A percentile compares a stretch with the other conserved stretches of the same genome.
Conservation (phyloP, 2,329 filamentous ascomycete genomes). For the Microcyclospora tardicrescens region DNA sequence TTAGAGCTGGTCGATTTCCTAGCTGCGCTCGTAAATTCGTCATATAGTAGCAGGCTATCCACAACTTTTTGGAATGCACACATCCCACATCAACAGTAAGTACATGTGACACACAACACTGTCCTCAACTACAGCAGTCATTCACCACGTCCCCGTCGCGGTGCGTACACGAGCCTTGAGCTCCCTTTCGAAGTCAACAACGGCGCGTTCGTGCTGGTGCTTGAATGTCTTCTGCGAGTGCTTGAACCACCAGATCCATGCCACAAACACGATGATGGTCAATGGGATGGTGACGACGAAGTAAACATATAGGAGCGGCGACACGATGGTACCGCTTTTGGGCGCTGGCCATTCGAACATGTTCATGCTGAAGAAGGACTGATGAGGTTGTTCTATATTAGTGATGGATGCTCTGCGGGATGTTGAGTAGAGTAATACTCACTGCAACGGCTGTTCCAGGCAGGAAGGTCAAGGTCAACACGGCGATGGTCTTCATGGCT, state of each 20-base stretch:
- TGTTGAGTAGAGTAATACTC: conserved; percentile 1
- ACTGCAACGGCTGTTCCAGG: conserved; percentile 26
- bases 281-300: conserved; percentile 22
- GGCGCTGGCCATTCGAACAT: conserved; percentile 12
- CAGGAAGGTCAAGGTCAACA: conserved; percentile 32
- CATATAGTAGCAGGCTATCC: too few species aligned
- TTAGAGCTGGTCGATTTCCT: too few species aligned
- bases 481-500: conserved; percentile 35
- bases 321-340: conserved; percentile 13
- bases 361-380: conserved; percentile 24
- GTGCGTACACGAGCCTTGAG: conserved; percentile 18
- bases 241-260: conserved; percentile 20
- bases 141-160: conserved; percentile 17
- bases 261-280: conserved; percentile 17
- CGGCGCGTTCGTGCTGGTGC: conserved; percentile 15
- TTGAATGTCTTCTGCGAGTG: conserved; percentile 15
- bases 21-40: too few species aligned
- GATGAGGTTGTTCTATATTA: conserved; percentile 2
- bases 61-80: too few species aligned
- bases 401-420: background rate
- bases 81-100: too few species aligned
- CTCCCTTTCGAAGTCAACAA: conserved; percentile 18
- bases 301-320: conserved; percentile 20
- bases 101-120: too few species aligned
- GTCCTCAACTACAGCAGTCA: too few species aligned